Conservation (phyloP, 495 filamentous ascomycete species). For the Penicillium maclennaniae region DNA sequence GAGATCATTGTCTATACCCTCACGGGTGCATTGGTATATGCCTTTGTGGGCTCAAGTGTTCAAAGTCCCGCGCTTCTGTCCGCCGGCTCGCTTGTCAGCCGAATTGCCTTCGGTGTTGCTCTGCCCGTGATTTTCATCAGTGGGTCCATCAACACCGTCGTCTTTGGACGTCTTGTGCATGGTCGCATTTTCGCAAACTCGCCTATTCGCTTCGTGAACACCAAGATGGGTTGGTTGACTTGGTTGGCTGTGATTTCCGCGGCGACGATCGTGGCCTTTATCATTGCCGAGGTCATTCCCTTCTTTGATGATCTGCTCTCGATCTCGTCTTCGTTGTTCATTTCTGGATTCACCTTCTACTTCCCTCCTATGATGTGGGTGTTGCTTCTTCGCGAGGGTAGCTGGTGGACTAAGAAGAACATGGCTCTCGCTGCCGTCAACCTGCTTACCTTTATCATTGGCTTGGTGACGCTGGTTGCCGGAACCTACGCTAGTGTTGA, state of each 20-base stretch:
- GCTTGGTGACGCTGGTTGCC: slow-evolving; percentile 45
- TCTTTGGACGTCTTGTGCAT: slow-evolving; percentile 55
- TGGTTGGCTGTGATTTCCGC: slow-evolving; percentile 50
- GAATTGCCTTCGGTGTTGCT: slow-evolving; percentile 67
- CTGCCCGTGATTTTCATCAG: slow-evolving; percentile 65
- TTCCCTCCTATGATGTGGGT: slow-evolving; percentile 55
- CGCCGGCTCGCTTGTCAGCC: slow-evolving; percentile 51
- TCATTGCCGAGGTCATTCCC: slow-evolving; percentile 62
- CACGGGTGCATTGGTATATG: slow-evolving; percentile 60
- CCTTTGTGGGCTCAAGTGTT: slow-evolving; percentile 58
- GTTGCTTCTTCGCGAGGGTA: slow-evolving; percentile 40
- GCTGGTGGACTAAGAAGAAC: slow-evolving; percentile 28
- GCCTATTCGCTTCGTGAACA: slow-evolving; percentile 51
- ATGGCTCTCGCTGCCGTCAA: slow-evolving; percentile 12
- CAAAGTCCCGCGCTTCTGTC: slow-evolving; percentile 60
- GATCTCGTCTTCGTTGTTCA: slow-evolving; percentile 42
- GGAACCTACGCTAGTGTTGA: slow-evolving; percentile 51
- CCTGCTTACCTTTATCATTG: slow-evolving; percentile 13
- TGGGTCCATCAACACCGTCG: slow-evolving; percentile 55
- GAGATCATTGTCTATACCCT: slow-evolving; percentile 62
- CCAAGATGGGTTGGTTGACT: slow-evolving; percentile 45
- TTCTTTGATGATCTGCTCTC: slow-evolving; percentile 58
- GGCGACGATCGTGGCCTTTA: slow-evolving; percentile 56
- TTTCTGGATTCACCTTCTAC: slow-evolving; percentile 12
- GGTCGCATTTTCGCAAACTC: slow-evolving; percentile 48